Base-by-base conservation (phyloP, 1,139 yeast species). In the Suhomyces kunorum region DNA sequence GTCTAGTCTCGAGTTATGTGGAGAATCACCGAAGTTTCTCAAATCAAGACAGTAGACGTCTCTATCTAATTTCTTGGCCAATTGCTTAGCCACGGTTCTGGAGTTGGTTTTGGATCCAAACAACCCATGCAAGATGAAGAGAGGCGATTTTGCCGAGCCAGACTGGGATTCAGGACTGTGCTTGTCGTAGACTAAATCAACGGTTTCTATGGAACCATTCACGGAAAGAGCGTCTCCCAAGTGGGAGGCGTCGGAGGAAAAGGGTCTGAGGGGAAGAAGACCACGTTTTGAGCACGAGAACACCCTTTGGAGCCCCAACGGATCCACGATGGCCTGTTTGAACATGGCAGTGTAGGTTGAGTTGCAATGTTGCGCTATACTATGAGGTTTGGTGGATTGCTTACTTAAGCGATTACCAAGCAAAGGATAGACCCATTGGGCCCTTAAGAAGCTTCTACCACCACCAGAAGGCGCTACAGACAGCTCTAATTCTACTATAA, bases 21-120 rank as follows among this genome's bases (percentile, higher is more conserved):
- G 97, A 6, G 96, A 85, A n/a, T 73, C 78, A 2, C 98, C 98
- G 57, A 90, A 96, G 63, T 92, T 90, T 48, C 98, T 71, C 45
- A 90, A 71, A 58, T 92, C 98, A 4, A 87, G 61, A 52, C 94
- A 81, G 58, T 80, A 87, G 1, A 89, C 78, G 44, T 64, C 63
- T 55, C 77, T 45, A 56, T 74, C 51, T 41, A 77, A 54, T 28
- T 54, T 57, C 56, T 74, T 46, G 64, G 76, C 56, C 22, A 72
- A 55, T 26, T 59, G 59, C 43, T 78, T 78, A 36, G 83, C 88
- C 16, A 89, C 87, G 0, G 89, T 71, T 46, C 96, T 68, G 56
- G 87, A 87, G 61, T 90, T 92, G 16, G 76, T 55, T 53, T 81
- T 85, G 40, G 86, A 81, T 1, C 98, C 98, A 60, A 92, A 88